Percentiles rank a stretch among this genome's conserved stretches.
Conservation (phyloP, 768 basidiomycete genomes). For the Galerina sulciceps region DNA sequence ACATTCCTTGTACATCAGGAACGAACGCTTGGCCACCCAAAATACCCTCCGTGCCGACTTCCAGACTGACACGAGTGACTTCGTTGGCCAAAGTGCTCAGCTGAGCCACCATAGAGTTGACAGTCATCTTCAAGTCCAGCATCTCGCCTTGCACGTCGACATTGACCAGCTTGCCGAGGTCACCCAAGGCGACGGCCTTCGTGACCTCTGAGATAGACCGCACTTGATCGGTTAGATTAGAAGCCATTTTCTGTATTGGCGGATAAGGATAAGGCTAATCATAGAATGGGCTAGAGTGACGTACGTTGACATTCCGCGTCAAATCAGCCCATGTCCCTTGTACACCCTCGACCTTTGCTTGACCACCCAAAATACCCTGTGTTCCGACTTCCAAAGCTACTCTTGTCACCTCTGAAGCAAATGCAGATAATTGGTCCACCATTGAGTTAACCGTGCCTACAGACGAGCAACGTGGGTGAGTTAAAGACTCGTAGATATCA, state of each 20-base stretch:
- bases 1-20: conserved; percentile 92
- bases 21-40: conserved; percentile 93
- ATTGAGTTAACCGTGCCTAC: conserved; percentile 86
- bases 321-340: conserved; percentile 94
- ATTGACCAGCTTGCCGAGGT: conserved; percentile 81
- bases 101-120: conserved; percentile 86
- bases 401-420: conserved; percentile 81
- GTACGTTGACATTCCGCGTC: conserved; percentile 87
- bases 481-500: neutral
- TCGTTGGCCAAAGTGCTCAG: conserved; percentile 76
- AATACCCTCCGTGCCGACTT: conserved; percentile 92
- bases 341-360: conserved; percentile 88
- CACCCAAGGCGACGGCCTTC: conserved; percentile 85
- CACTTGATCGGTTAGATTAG: conserved; percentile 84
- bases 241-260: conserved; percentile 75
- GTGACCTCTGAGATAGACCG: conserved; percentile 92
- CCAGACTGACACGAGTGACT: conserved; percentile 90
- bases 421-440: conserved; percentile 89
- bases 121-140: conserved; percentile 86
- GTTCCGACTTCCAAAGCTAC: conserved; percentile 91
- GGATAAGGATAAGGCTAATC: neutral
- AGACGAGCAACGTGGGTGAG: neutral
- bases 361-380: conserved; percentile 88
- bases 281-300: conserved; percentile 25
- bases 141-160: conserved; percentile 97